A percentile compares a stretch with the other conserved stretches of the same genome.
Evolutionary conservation across 106 monocot genomes (phyloP).

Genomic region (Dendrobium officinale): DNA sequence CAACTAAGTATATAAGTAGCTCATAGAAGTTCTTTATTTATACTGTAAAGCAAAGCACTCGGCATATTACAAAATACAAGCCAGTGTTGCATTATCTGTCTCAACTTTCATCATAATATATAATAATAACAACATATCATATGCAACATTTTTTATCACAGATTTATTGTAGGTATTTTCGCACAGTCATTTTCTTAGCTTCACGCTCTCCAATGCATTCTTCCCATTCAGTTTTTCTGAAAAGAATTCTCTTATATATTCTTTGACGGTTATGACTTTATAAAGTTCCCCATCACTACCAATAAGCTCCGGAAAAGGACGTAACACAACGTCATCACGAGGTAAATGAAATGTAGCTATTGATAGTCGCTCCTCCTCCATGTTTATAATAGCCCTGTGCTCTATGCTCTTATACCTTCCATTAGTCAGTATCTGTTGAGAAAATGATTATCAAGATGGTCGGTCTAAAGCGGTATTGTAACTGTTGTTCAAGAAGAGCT

Average conservation of each 20-base stretch:
- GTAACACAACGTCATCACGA: not conserved
- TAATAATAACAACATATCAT: too few species aligned
- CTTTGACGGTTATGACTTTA: not conserved
- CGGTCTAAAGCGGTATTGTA: too few species aligned
- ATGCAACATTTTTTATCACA: too few species aligned
- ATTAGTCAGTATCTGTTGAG: conserved; percentile 28
- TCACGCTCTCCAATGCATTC: conserved; percentile 9
- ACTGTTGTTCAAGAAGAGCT: too few species aligned
- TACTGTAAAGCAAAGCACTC: too few species aligned
- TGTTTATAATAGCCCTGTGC: conserved; percentile 32
- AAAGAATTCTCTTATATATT: not conserved
- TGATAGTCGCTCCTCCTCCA: conserved; percentile 25
- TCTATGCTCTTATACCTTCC: conserved; percentile 43
- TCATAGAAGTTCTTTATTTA: too few species aligned
- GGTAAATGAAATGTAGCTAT: conserved; percentile 20
- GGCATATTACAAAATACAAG: too few species aligned
- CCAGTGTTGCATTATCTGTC: too few species aligned
- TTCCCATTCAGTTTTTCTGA: conserved; percentile 18
- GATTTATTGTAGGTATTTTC: too few species aligned
- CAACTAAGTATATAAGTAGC: too few species aligned
- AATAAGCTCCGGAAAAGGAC: conserved; percentile 22
- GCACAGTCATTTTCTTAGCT: conserved; percentile 4
- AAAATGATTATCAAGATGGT: too few species aligned
- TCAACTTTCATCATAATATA: too few species aligned
- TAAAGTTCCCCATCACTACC: conserved; percentile 1